A percentile compares a stretch with the other conserved stretches of the same genome.
phyloP scores from a whole-genome alignment of 768 basidiomycete genomes.

The Leccinum imitatum region DNA sequence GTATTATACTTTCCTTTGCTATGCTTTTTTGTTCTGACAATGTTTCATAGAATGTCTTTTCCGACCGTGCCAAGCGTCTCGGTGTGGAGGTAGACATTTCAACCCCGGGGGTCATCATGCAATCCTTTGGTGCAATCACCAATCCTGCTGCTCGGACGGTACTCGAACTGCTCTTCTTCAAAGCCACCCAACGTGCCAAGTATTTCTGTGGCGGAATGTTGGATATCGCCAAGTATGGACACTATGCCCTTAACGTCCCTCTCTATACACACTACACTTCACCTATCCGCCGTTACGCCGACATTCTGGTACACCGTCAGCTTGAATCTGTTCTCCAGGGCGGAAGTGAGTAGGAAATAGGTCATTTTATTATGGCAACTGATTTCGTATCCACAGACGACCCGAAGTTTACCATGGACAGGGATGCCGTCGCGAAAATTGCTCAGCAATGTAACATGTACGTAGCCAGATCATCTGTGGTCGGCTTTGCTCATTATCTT shows the following conservation, averaged over 20 bases:
- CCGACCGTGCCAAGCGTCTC: constrained; percentile 77
- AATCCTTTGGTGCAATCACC: constrained; percentile 71
- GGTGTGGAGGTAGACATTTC: constrained; percentile 81
- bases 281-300: constrained; percentile 91
- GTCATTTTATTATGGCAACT: background rate
- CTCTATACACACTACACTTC: constrained; percentile 94
- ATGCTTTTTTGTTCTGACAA: constrained; percentile 11
- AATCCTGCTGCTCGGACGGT: constrained; percentile 74
- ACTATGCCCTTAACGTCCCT: constrained; percentile 87
- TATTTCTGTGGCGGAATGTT: constrained; percentile 99
- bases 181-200: constrained; percentile 93
- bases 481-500: constrained; percentile 8
- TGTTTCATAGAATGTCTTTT: constrained; percentile 61
- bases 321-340: constrained; percentile 84
- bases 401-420: constrained; percentile 93
- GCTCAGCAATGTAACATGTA: constrained; percentile 99
- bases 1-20: constrained; percentile 35
- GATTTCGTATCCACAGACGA: constrained; percentile 45
- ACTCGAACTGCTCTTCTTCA: constrained; percentile 81
- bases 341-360: constrained; percentile 46
- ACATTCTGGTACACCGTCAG: constrained; percentile 94
- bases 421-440: constrained; percentile 95
- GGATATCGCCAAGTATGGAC: constrained; percentile 96
- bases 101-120: constrained; percentile 79
- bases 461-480: constrained; percentile 26